Base-by-base conservation (phyloP, 768 basidiomycete genomes). In the Kwoniella dejecticola region DNA sequence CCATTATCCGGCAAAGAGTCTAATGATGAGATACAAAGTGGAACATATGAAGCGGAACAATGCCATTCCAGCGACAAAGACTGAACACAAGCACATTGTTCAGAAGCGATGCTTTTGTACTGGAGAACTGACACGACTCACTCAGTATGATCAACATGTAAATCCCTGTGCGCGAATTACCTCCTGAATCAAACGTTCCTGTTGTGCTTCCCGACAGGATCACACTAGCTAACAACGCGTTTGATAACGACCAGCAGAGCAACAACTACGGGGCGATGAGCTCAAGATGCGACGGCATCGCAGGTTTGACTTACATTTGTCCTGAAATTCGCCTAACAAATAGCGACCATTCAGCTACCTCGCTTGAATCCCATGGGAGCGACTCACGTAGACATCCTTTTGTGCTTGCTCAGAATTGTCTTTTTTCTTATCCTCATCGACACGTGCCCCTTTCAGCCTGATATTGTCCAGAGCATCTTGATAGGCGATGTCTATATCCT, bases 401-500 rank as follows among this genome's bases (percentile, higher is more conserved):
- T 77, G 78, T 50, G 68, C 63, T 41, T 77, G 75, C 56, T 79
- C 79, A 27, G 74, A 69, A 56, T 70, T 56, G 24, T 65, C 68
- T 27, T 64, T 53, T 23, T 58, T 65, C 26, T 26, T 26, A 19
- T 67, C 66, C 5, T 47, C 63, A 13, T 72, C 71, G 10, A 72
- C 66, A 23, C 72, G 65, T 2, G 71, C 67, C 2, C 73, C 59
- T 41, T 79, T 77, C 31, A 80, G 81, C 56, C 85, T 84, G 31
- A 94, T 81, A 69, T 91, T 90, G 30, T 84, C 83, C 40, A 93
- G 81, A 0, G 90, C 87, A 69, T 92, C 91, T 71, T 89, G 87
- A 67, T 96, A 94, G 40, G 90, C 85, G 47, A 84, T 85, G 73
- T 92, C 89, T 50, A 88, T 85, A 73, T 91, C 91, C 0, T 87